Base-by-base conservation (phyloP, 139 green algal genomes). In the Chlamydomonas incerta region DNA sequence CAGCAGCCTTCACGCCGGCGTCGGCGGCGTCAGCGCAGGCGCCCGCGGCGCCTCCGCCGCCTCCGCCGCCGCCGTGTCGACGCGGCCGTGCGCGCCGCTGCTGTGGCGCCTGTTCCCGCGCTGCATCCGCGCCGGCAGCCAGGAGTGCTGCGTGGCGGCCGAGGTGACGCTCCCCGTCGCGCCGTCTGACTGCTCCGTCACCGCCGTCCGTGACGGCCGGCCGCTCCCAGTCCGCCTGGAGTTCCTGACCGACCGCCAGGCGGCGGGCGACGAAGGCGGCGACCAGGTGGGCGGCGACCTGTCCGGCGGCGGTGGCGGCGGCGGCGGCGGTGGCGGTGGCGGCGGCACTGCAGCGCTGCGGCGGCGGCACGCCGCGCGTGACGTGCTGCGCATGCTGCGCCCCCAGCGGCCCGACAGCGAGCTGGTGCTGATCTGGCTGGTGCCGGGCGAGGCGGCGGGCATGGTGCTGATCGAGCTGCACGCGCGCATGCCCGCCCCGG, bases 101-200 rank as follows among this genome's bases (percentile, higher is more conserved):
- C 76, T 85, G 5, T 85, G 79, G 79, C 79, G 79, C 31, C 79
- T 85, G 47, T 85, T 85, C 17, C 79, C 79, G 1, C 79, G 79
- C 65, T 85, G 79, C 50, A 23, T 85, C 13, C 79, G 79, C 47
- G 46, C 79, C 0, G 57, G 33, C 1, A 55, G 9, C 0, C 65
- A 67, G 8, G 79, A 85, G 67, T 33, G 75, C 9, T 85, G 79
- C 79, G 65, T 85, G 24, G 79, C 79, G 18, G 79, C 79, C 15
- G 79, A 85, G 79, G 79, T 66, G 4, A 58, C 79, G 13, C 33
- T 85, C 0, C 41, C 52, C 47, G 47, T 29, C 10, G 41, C 79
- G 5, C 79, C 79, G 3, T 75, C 79, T 0, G 65, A 85, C 3
- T 85, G 79, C 67, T 20, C 31, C 1, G 66, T 75, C 18, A 76